A percentile compares a stretch with the other conserved stretches of the same genome.
Conservation (phyloP, 495 filamentous ascomycete species). For the Recurvomyces mirabilis region DNA sequence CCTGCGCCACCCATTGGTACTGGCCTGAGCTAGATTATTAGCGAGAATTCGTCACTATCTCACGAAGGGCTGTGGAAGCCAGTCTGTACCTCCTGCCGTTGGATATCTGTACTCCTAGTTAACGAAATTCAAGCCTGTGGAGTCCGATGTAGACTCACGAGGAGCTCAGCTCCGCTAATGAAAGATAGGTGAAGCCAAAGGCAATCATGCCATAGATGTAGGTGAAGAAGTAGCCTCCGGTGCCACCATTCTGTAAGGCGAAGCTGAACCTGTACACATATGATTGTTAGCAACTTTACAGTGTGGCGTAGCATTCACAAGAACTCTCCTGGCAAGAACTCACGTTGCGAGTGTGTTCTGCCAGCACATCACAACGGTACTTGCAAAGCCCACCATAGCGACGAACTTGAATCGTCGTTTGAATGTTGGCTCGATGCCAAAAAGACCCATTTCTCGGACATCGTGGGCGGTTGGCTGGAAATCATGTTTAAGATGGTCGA, state of each 20-base stretch:
- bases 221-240: conserved; percentile 3
- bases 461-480: background rate
- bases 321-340: too few relatives aligned
- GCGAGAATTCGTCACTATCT: too few relatives aligned
- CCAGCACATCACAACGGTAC: conserved; percentile 4
- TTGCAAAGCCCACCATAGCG: conserved; percentile 5
- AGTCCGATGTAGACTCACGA: too few relatives aligned
- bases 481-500: background rate
- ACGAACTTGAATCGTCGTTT: conserved; percentile 5
- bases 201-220: conserved; percentile 6
- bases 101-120: background rate
- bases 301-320: too few relatives aligned
- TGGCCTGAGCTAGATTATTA: too few relatives aligned
- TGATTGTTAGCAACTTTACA: too few relatives aligned
- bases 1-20: conserved; percentile 35
- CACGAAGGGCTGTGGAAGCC: too few relatives aligned
- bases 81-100: conserved; percentile 21
- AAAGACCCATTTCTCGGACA: background rate
- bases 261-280: conserved; percentile 2
- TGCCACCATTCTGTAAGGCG: conserved; percentile 8
- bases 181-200: conserved; percentile 1
- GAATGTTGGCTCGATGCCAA: background rate
- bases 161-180: background rate
- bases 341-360: conserved; percentile 7
- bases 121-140: too few relatives aligned